Evolutionary conservation across 768 basidiomycete species (phyloP).

Genomic region (Mycena chlorophos): DNA sequence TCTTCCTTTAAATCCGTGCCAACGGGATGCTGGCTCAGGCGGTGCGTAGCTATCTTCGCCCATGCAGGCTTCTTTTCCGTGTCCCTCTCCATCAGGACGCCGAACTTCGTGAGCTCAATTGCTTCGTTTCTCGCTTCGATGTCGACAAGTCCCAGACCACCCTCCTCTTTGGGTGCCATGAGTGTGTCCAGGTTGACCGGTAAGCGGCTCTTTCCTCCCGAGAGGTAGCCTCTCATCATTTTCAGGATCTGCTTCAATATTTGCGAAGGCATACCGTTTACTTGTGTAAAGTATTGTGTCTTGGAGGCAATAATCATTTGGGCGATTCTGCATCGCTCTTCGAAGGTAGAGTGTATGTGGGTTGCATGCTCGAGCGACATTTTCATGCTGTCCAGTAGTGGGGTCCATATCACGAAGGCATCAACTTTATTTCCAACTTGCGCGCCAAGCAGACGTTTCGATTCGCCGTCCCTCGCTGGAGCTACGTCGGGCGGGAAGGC

Average conservation of each 20-base stretch:
- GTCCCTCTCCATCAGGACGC: conserved; percentile 23
- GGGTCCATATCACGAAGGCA: neutral
- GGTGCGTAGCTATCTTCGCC: conserved; percentile 29
- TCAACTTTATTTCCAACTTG: neutral
- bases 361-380: neutral
- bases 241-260: neutral
- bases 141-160: conserved; percentile 29
- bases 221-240: neutral
- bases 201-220: neutral
- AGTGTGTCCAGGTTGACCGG: conserved; percentile 25
- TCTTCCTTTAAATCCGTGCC: conserved; percentile 2
- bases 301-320: neutral
- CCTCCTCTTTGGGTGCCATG: conserved; percentile 13
- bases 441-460: neutral
- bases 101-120: conserved; percentile 25
- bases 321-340: neutral
- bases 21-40: conserved; percentile 14
- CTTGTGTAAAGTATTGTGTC: neutral
- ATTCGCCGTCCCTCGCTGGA: neutral
- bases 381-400: neutral
- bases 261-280: neutral
- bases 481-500: neutral
- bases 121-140: conserved; percentile 29
- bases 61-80: conserved; percentile 25
- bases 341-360: neutral